Evolutionary conservation across 75 land plant genomes (phyloP).

Genomic region (Larix kaempferi): DNA sequence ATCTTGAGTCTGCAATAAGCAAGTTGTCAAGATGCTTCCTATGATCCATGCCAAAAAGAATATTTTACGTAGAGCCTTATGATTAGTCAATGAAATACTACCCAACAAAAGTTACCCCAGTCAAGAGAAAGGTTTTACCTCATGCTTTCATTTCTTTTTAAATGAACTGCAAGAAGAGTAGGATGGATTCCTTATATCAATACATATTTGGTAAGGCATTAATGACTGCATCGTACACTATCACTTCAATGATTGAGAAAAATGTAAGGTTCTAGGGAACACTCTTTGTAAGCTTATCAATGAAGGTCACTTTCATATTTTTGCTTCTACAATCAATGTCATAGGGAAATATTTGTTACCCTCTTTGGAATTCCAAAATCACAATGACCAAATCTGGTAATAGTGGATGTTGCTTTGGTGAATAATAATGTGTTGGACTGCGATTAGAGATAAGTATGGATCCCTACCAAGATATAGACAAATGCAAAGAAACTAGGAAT

Average conservation of each 20-base stretch:
- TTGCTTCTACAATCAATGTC: slow-evolving; percentile 87
- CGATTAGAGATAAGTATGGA: too few relatives aligned
- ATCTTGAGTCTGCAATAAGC: slow-evolving; percentile 78
- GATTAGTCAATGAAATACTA: slow-evolving; percentile 91
- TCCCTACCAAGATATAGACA: too few relatives aligned
- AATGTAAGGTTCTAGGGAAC: slow-evolving; percentile 61
- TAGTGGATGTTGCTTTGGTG: neutral
- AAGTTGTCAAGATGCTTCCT: slow-evolving; percentile 71
- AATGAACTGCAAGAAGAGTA: too few relatives aligned
- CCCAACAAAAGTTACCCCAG: slow-evolving; percentile 66
- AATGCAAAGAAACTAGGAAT: too few relatives aligned
- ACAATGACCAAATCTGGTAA: neutral
- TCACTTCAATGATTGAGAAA: slow-evolving; percentile 52
- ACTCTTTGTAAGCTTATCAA: slow-evolving; percentile 58
- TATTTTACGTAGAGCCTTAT: slow-evolving; percentile 80
- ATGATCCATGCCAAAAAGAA: slow-evolving; percentile 81
- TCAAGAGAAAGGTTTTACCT: slow-evolving; percentile 3
- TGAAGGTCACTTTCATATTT: slow-evolving; percentile 94
- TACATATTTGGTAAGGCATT: too few relatives aligned
- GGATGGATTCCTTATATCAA: too few relatives aligned
- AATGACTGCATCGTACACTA: slow-evolving; percentile 39
- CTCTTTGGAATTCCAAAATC: slow-evolving; percentile 67
- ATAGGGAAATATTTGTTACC: slow-evolving; percentile 64
- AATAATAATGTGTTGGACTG: neutral
- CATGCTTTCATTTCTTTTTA: too few relatives aligned